Base-by-base conservation (phyloP, 2,329 filamentous ascomycete species). In the Botrytis medusae region DNA sequence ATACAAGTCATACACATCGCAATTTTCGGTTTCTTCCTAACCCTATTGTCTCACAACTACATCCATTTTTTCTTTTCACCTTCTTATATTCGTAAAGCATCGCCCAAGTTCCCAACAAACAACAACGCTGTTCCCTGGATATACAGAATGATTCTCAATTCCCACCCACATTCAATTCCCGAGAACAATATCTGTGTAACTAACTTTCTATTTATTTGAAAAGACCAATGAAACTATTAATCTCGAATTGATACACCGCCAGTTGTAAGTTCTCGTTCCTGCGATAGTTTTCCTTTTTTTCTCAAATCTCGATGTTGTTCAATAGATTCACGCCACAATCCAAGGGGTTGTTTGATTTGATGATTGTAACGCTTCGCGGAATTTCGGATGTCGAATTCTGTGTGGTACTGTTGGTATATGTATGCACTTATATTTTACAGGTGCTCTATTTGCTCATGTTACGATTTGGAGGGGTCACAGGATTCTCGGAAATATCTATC, bases 61-160 rank as follows among this genome's bases (percentile, higher is more conserved):
- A 22, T 60, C 20, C 61, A 44, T n/a, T 20, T 22, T 14, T 57
- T 48, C 40, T 60, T 22, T 54, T 69, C 48, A 20, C 51, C 67
- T 51, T 67, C n/a, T 65, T 37, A 63, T 20, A 67, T 54, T 67
- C 32, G 46, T 40, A 54, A 29, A 40, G 64, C 42, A 54, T 68
- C 64, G 46, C 34, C 64, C 37, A 57, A 57, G 51, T 57, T 57
- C 51, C 51, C 51, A 42, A 22, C 34, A 20, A 68, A 68, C 48
- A 68, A 71, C 57, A 71, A 42, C 69, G 59, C 29, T 71, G 69
- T 71, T 63, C 69, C 69, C 59, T 71, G 69, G 42, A 71, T n/a
- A 68, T 22, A 68, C 14, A 68, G 34, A 32, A 42, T 29, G 48
- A 57, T 68, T 42, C 37, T 68, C 65, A n/a, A 20, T 57, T 42